These are phyloP conservation scores for Arthonia radiata DNA, from an alignment of 495 filamentous ascomycete species.

Conservation along the genomic window DNA sequence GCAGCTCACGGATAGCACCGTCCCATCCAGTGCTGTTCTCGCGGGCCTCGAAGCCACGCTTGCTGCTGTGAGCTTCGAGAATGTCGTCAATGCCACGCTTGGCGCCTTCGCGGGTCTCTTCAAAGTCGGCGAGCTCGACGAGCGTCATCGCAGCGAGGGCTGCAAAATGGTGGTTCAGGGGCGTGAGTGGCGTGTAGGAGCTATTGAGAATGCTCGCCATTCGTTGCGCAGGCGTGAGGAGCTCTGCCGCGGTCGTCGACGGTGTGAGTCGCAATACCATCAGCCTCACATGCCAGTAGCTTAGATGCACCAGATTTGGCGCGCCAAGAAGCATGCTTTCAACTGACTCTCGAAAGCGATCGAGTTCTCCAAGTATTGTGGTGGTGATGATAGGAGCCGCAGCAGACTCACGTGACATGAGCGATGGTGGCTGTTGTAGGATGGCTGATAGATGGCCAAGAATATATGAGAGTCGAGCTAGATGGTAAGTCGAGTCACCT, in stretches of 20 bases:
- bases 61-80: constrained; percentile 16
- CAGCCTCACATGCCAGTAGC: constrained; percentile 50
- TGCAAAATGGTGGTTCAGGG: constrained; percentile 49
- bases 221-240: constrained; percentile 36
- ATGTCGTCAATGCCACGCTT: constrained; percentile 8
- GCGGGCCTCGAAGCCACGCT: constrained; percentile 19
- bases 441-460: constrained; percentile 18
- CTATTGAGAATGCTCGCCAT: constrained; percentile 27
- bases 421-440: constrained; percentile 21
- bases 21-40: constrained; percentile 19
- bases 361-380: constrained; percentile 17
- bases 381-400: constrained; percentile 11
- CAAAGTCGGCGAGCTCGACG: constrained; percentile 32
- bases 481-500: constrained; percentile 34
- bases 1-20: constrained; percentile 19
- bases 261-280: constrained; percentile 31
- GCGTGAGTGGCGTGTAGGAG: constrained; percentile 29
- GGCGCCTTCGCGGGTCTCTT: constrained; percentile 21
- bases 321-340: constrained; percentile 9
- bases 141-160: constrained; percentile 44
- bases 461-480: constrained; percentile 28
- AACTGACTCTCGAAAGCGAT: constrained; percentile 12
- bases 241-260: constrained; percentile 28
- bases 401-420: constrained; percentile 11
- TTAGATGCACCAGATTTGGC: constrained; percentile 28